Evolutionary conservation across 208 protist species (phyloP), one percentile per base, ranked within the genome.

Genomic region (Trypanosoma theileri): DNA sequence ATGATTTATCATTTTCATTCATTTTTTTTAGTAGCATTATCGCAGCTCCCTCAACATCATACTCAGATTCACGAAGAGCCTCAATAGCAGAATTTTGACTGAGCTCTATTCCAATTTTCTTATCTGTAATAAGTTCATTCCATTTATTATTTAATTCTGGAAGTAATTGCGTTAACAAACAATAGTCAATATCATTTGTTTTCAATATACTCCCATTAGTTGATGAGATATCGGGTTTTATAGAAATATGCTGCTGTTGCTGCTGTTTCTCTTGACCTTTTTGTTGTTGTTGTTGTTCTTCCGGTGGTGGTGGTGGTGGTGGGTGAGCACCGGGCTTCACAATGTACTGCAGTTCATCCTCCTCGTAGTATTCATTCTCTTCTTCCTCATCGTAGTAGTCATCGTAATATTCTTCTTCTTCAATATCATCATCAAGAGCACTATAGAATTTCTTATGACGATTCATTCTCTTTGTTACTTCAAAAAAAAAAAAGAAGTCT

Each of bases 391-490:
- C 69, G 41, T 88, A 63, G 41, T 86, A 35, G 14, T 87, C 60
- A 28, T 86, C 53, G 66, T 86, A 17, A 64, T 88, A 77, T 56
- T 87, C 73, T 1, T 87, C 84, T 0, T 88, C 84, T 22, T 93
- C 78, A 24, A 84, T 45, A 28, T 68, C 66, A 16, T 67, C 62
- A 11, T 73, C 75, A 54, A 93, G 71, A 61, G 80, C 79, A 24
- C 72, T 76, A 69, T 93, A 93, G 57, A 92, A 93, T 54, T 88
- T 89, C 64, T 73, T 80, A 69, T 92, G 86, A 14, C 86, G 82
- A 67, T 92, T 95, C 86, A 92, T 92, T 53, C 11, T 4, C 10
- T 19, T 8, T 41, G n/a, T 28, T 48, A 16, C 62, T 22, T 41
- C 6, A 17, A n/a, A 58, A 41, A 21, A 66, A n/a, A 56, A 16